These are phyloP conservation scores for Fusarium luffae DNA, from an alignment of 2,329 filamentous ascomycete species.

Conservation along the genomic window DNA sequence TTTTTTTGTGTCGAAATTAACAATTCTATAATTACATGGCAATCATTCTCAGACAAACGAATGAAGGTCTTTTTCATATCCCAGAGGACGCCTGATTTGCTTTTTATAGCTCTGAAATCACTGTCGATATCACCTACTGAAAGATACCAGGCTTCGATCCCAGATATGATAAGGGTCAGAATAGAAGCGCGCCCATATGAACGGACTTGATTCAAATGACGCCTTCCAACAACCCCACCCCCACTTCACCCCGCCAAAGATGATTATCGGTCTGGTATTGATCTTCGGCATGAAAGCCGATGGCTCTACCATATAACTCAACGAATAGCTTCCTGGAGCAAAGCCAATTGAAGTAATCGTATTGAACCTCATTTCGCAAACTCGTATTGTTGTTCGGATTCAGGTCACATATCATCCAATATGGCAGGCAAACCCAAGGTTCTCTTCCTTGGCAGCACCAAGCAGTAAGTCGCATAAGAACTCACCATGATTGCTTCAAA, in stretches of 20 bases:
- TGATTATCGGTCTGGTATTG: not conserved
- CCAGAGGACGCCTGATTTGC: not conserved
- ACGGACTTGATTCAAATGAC: not conserved
- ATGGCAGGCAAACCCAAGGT: constrained; percentile 51
- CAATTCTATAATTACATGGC: not conserved
- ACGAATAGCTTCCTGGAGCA: not conserved
- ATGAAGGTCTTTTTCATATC: not conserved
- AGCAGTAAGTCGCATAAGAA: constrained; percentile 49
- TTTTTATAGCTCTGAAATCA: not conserved
- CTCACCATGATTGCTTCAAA: not conserved
- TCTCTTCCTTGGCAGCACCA: constrained; percentile 54
- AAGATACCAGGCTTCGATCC: not conserved
- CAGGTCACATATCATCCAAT: not conserved
- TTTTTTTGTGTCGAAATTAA: constrained; percentile 35
- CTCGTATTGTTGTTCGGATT: not conserved
- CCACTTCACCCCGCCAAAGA: constrained; percentile 28
- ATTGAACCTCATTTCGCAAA: not conserved
- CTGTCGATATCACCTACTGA: not conserved
- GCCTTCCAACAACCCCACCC: constrained; percentile 25
- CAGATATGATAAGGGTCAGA: not conserved
- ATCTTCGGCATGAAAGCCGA: constrained; percentile 25
- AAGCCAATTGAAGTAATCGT: not conserved
- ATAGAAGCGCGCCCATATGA: not conserved
- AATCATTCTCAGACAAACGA: not conserved
- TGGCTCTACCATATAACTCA: not conserved